A percentile compares a stretch with the other conserved stretches of the same genome.
Evolutionary conservation across 2,329 filamentous ascomycete genomes (phyloP).

Genomic region (Fusarium mangiferae): DNA sequence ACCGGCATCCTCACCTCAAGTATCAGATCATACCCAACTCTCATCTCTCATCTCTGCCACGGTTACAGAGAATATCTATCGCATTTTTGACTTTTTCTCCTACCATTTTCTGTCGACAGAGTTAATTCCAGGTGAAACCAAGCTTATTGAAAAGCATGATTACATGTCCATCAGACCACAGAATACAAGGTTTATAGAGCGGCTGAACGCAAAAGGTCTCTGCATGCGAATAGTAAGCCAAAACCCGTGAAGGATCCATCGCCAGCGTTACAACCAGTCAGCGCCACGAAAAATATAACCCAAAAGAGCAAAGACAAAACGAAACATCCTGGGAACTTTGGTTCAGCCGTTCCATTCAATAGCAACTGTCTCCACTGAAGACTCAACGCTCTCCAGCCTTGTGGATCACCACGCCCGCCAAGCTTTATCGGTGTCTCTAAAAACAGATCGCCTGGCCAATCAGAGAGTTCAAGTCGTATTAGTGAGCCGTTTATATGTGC

Average conservation of each 20-base stretch:
- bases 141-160: background rate
- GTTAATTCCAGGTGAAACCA: background rate
- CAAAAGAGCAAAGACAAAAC: background rate
- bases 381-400: background rate
- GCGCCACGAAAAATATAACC: background rate
- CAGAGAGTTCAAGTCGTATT: background rate
- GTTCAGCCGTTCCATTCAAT: background rate
- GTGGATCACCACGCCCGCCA: conserved; percentile 8
- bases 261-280: background rate
- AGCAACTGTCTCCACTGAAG: background rate
- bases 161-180: background rate
- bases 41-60: background rate
- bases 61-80: background rate
- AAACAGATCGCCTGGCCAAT: background rate
- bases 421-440: background rate
- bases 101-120: too few species aligned
- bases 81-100: accelerated
- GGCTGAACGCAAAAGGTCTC: background rate
- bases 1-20: background rate
- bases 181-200: background rate
- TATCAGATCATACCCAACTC: background rate
- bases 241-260: background rate
- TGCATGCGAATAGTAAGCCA: background rate
- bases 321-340: background rate
- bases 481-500: background rate